Conservation (phyloP, 2,329 filamentous ascomycete genomes). For the Bipolaris gigantea region DNA sequence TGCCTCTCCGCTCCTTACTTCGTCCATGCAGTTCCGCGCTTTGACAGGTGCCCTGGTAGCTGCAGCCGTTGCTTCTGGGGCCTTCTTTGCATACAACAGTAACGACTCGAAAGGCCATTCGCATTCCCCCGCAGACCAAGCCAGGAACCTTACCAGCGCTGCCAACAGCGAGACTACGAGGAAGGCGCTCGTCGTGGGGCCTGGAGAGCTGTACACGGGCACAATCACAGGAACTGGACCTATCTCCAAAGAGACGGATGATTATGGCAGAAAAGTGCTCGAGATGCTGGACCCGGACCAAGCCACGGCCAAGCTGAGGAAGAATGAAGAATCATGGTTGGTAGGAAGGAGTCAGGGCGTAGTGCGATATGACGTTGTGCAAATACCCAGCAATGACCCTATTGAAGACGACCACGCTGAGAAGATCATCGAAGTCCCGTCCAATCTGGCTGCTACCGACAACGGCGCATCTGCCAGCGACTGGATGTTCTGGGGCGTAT, state of each 20-base stretch:
- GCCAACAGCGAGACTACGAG: constrained; percentile 55
- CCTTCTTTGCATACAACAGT: constrained; percentile 72
- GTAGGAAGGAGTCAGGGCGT: constrained; percentile 90
- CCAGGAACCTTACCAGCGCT: constrained; percentile 39
- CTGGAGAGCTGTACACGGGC: constrained; percentile 86
- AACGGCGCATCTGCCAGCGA: constrained; percentile 67
- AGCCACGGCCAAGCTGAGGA: constrained; percentile 83
- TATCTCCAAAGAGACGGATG: constrained; percentile 83
- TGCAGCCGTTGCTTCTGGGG: constrained; percentile 70
- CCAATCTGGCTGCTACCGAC: constrained; percentile 58
- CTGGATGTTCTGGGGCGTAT: constrained; percentile 99
- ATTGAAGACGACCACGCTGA: constrained; percentile 99
- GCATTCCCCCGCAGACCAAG: constrained; percentile 29
- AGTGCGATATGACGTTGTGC: constrained; percentile 90
- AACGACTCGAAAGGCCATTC: constrained; percentile 26
- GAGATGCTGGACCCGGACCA: constrained; percentile 98
- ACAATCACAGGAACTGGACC: constrained; percentile 83
- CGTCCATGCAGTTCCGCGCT: constrained; percentile 75
- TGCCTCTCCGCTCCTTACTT: constrained; percentile 56
- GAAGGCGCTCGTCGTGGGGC: constrained; percentile 80
- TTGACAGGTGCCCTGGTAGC: constrained; percentile 69
- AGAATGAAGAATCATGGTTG: constrained; percentile 87
- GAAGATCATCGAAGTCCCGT: constrained; percentile 91
- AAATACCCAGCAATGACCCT: constrained; percentile 91
- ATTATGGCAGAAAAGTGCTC: constrained; percentile 80